Percentiles rank a stretch among this genome's conserved stretches.
These are phyloP conservation scores for Pleurotus giganteus DNA, from an alignment of 768 basidiomycete genomes.

Conservation along the genomic window DNA sequence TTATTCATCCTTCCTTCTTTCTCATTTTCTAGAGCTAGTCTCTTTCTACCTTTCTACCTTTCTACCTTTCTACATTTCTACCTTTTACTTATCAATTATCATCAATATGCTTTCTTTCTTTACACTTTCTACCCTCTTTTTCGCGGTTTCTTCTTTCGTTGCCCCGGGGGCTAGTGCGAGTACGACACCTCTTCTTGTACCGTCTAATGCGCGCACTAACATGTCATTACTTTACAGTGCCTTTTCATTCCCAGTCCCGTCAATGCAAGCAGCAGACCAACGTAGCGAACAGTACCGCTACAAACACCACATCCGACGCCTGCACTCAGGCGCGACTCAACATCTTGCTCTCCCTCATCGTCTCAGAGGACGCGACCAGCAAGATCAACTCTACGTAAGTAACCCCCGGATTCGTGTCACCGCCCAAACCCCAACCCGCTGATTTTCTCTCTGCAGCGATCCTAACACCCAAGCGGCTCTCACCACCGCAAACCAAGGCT, in stretches of 20 bases:
- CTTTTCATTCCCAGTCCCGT: neutral
- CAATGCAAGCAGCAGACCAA: neutral
- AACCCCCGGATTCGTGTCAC: neutral
- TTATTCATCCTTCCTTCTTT: no score
- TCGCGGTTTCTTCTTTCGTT: neutral
- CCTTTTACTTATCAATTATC: neutral
- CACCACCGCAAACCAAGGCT: neutral
- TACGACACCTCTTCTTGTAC: neutral
- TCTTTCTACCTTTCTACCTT: neutral
- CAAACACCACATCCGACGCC: neutral
- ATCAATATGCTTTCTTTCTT: neutral
- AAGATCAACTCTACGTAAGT: slow-evolving; percentile 2
- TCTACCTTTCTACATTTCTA: no score
- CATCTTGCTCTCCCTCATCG: slow-evolving; percentile 2
- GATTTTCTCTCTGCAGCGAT: neutral
- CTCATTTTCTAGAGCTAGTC: neutral
- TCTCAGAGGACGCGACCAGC: slow-evolving; percentile 4
- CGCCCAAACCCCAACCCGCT: neutral
- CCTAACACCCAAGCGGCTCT: neutral
- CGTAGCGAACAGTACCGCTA: neutral
- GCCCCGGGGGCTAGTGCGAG: neutral
- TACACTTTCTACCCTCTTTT: neutral
- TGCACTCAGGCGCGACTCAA: slow-evolving; percentile 7
- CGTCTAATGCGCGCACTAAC: neutral
- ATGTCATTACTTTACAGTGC: neutral